phyloP scores from a whole-genome alignment of 2,329 filamentous ascomycete genomes.

The Penicillium sp. region DNA sequence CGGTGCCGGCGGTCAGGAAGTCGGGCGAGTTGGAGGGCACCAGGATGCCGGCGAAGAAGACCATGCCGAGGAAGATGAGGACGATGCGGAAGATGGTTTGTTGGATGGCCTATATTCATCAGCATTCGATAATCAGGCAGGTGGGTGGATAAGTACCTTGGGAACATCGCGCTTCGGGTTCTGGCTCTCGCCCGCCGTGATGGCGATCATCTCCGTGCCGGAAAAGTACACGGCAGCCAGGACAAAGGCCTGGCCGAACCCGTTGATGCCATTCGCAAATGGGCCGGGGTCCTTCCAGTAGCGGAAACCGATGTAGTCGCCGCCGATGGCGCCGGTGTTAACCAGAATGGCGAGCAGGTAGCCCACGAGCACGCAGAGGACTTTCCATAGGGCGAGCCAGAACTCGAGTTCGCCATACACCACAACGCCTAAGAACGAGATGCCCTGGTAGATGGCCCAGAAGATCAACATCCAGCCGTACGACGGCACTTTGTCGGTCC shows the following conservation, averaged over 20 bases:
- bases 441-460: constrained; percentile 31
- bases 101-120: constrained; percentile 5
- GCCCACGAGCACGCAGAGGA: constrained; percentile 29
- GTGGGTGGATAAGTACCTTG: neutral
- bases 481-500: constrained; percentile 32
- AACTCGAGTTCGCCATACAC: constrained; percentile 48
- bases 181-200: constrained; percentile 44
- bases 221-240: constrained; percentile 35
- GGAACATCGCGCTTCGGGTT: constrained; percentile 71
- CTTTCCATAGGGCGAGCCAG: constrained; percentile 31
- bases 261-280: constrained; percentile 18
- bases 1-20: constrained; percentile 44
- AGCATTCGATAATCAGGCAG: neutral
- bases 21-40: constrained; percentile 59
- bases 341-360: constrained; percentile 33
- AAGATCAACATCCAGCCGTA: constrained; percentile 40
- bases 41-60: constrained; percentile 66
- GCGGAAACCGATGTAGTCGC: constrained; percentile 32
- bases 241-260: constrained; percentile 34
- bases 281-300: constrained; percentile 26
- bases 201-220: constrained; percentile 35
- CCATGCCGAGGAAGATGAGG: constrained; percentile 46
- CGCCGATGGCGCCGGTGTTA: constrained; percentile 33
- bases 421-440: constrained; percentile 23
- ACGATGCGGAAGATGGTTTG: constrained; percentile 70